Percentiles rank a stretch among this genome's conserved stretches.
Evolutionary conservation across 495 filamentous ascomycete genomes (phyloP).

Genomic region (Rostrohypoxylon terebratum): DNA sequence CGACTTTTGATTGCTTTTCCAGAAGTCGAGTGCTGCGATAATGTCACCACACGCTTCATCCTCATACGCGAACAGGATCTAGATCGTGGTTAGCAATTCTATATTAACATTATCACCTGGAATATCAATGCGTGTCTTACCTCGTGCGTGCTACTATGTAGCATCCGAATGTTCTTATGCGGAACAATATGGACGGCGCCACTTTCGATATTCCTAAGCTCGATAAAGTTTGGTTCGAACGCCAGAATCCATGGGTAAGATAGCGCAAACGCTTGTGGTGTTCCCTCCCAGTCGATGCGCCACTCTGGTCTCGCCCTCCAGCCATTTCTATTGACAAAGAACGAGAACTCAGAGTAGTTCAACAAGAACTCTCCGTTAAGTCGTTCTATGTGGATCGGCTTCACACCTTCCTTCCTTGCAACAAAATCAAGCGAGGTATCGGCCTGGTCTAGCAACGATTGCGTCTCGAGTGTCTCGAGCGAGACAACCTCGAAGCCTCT

Average conservation of each 20-base stretch:
- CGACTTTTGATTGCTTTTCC: constrained; percentile 71
- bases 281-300: constrained; percentile 97
- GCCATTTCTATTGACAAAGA: constrained; percentile 98
- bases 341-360: constrained; percentile 97
- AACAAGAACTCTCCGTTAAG: constrained; percentile 96
- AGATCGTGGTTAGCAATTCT: constrained; percentile 10
- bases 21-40: constrained; percentile 96
- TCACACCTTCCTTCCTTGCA: constrained; percentile 87
- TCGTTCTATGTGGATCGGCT: constrained; percentile 97
- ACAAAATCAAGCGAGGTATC: constrained; percentile 99
- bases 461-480: constrained; percentile 96
- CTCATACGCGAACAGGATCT: constrained; percentile 84
- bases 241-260: constrained; percentile 96
- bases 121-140: constrained; percentile 64
- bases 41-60: constrained; percentile 95
- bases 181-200: constrained; percentile 94
- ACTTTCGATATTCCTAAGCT: constrained; percentile 93
- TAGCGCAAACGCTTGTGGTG: constrained; percentile 88
- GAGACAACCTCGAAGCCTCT: constrained; percentile 97
- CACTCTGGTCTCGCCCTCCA: constrained; percentile 97
- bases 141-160: constrained; percentile 96
- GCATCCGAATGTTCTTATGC: constrained; percentile 94
- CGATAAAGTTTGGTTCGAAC: constrained; percentile 98
- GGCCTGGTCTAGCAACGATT: constrained; percentile 95
- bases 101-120: constrained; percentile 31